These are phyloP conservation scores for Solanum pinnatisectum DNA, from an alignment of 257 asterid genomes.

Conservation along the genomic window DNA sequence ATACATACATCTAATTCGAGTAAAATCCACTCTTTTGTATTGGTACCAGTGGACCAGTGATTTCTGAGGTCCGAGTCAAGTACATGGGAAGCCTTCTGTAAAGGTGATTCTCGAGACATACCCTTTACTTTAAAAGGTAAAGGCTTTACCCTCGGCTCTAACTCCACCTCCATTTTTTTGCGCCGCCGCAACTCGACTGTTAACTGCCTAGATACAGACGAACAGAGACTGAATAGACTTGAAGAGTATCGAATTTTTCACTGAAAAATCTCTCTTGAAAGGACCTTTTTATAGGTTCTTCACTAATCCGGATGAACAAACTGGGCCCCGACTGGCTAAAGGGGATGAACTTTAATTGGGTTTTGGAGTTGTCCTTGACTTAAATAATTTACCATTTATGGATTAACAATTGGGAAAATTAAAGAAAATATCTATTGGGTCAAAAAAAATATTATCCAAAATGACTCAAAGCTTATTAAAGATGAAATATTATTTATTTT, in stretches of 20 bases:
- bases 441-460: not conserved
- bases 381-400: no score
- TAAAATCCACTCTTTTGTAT: slow-evolving; percentile 95
- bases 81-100: slow-evolving; percentile 79
- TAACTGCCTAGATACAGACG: not conserved
- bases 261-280: not conserved
- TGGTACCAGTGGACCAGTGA: slow-evolving; percentile 96
- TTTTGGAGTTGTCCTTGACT: not conserved
- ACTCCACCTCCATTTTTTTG: slow-evolving; percentile 67
- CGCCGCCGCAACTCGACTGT: not conserved
- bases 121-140: slow-evolving; percentile 81
- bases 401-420: no score
- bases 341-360: not conserved
- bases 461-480: not conserved
- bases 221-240: not conserved
- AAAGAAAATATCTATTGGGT: not conserved
- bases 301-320: not conserved
- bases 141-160: slow-evolving; percentile 87
- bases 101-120: slow-evolving; percentile 79
- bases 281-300: not conserved
- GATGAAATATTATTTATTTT: not conserved
- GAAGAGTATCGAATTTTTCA: not conserved
- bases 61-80: slow-evolving; percentile 89
- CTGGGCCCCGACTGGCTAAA: not conserved
- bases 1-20: slow-evolving; percentile 85